phyloP scores from a whole-genome alignment of 371 early-diverging fungal species.

The Haplosporangium sp. region DNA sequence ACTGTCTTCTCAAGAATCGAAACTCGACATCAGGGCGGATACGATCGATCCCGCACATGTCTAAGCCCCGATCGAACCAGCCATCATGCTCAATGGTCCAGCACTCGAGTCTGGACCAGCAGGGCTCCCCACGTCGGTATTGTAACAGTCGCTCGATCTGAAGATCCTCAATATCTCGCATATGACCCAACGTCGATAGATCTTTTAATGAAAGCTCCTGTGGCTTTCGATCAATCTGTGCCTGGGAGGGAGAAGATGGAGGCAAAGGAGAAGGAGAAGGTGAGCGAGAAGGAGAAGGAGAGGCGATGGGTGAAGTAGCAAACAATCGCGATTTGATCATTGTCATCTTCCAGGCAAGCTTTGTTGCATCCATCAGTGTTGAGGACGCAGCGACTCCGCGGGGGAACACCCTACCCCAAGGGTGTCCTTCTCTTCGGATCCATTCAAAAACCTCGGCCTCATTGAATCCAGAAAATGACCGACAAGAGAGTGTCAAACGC shows the following conservation, averaged over 20 bases:
- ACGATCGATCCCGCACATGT: constrained; percentile 10
- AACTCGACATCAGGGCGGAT: constrained; percentile 19
- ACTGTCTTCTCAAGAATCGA: constrained; percentile 11
- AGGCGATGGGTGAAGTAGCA: background rate
- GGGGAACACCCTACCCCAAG: constrained; percentile 20
- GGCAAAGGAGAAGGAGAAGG: background rate
- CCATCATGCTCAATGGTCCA: constrained; percentile 27
- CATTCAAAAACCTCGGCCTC: constrained; percentile 23
- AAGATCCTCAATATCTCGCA: constrained; percentile 31
- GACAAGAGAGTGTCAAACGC: constrained; percentile 16
- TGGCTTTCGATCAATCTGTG: background rate
- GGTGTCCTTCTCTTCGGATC: constrained; percentile 20
- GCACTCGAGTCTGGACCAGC: constrained; percentile 29
- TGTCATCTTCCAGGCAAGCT: constrained; percentile 17
- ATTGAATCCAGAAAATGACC: constrained; percentile 14
- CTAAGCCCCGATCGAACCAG: constrained; percentile 9
- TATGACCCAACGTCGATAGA: constrained; percentile 19
- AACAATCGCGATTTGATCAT: constrained; percentile 18
- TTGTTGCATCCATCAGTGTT: constrained; percentile 6
- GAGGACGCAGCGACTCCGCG: constrained; percentile 4
- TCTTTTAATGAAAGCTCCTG: constrained; percentile 4
- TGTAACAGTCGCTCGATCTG: constrained; percentile 26
- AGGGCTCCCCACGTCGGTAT: constrained; percentile 9
- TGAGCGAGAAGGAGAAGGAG: background rate
- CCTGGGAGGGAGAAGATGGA: background rate